Evolutionary conservation across 2,329 filamentous ascomycete species (phyloP).

Genomic region (Claviceps monticola): DNA sequence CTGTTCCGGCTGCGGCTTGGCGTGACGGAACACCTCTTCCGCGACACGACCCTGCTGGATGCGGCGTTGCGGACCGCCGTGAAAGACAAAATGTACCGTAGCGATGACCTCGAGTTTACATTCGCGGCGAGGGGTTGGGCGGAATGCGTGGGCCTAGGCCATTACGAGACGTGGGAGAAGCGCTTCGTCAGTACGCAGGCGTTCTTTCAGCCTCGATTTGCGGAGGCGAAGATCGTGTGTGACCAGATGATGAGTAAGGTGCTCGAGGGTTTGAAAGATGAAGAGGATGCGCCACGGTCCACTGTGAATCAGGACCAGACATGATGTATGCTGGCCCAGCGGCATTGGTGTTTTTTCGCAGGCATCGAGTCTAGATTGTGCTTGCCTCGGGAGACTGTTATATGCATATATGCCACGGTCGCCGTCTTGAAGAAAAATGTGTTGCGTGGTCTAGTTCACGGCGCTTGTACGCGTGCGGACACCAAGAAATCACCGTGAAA

Average conservation of each 20-base stretch:
- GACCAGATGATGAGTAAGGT: constrained; percentile 98
- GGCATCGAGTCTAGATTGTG: too few species aligned
- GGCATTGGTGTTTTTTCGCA: too few species aligned
- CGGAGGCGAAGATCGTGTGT: constrained; percentile 72
- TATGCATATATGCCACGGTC: too few species aligned
- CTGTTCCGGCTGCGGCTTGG: constrained; percentile 93
- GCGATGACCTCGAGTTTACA: constrained; percentile 92
- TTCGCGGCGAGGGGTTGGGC: constrained; percentile 95
- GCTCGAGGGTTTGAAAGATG: constrained; percentile 55
- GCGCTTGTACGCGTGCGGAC: too few species aligned
- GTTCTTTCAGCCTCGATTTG: constrained; percentile 85
- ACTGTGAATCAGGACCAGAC: neutral
- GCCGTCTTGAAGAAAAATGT: too few species aligned
- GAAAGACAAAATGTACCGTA: constrained; percentile 82
- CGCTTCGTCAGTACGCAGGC: constrained; percentile 79
- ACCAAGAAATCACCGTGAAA: too few species aligned
- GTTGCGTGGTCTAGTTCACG: too few species aligned
- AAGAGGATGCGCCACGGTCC: neutral
- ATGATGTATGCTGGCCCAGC: too few species aligned
- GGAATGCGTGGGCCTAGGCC: constrained; percentile 77
- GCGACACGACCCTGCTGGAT: constrained; percentile 65
- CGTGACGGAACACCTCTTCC: constrained; percentile 93
- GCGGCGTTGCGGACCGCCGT: constrained; percentile 77
- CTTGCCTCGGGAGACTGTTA: too few species aligned
- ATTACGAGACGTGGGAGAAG: constrained; percentile 87